phyloP scores from a whole-genome alignment of 129 eudicot genomes.

The Silybum marianum region DNA sequence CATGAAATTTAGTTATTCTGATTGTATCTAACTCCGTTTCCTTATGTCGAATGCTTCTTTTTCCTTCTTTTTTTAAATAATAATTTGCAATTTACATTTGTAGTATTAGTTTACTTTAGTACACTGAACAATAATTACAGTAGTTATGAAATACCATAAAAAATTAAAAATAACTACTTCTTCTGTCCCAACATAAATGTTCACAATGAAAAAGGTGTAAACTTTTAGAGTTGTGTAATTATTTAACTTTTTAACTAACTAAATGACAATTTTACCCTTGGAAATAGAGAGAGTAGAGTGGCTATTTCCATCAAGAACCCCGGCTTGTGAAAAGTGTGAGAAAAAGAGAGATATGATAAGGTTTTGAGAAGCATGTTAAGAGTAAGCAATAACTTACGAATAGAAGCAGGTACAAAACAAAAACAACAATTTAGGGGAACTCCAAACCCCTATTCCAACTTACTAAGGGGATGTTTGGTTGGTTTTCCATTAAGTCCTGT shows the following conservation, averaged over 20 bases:
- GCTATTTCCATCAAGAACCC: too few relatives aligned
- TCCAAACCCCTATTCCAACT: neutral
- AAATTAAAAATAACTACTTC: neutral
- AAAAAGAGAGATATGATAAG: neutral
- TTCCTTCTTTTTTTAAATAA: too few relatives aligned
- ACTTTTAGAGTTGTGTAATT: too few relatives aligned
- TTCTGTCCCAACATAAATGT: neutral
- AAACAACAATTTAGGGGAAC: neutral
- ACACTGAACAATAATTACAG: neutral
- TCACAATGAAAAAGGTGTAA: neutral
- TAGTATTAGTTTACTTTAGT: neutral
- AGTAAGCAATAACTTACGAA: neutral
- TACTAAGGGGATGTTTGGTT: neutral
- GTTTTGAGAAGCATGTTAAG: neutral
- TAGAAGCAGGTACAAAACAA: too few relatives aligned
- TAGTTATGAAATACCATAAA: neutral
- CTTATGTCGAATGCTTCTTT: neutral
- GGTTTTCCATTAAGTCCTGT: too few relatives aligned
- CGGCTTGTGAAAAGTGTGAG: neutral
- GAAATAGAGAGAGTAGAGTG: neutral
- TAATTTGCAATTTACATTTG: neutral
- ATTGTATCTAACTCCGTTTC: neutral
- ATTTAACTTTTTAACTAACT: neutral
- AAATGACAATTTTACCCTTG: neutral
- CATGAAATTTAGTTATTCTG: neutral